A percentile compares a stretch with the other conserved stretches of the same genome.
Evolutionary conservation across 1,284 basidiomycete genomes (phyloP).

Genomic region (Heterobasidion parviporum): DNA sequence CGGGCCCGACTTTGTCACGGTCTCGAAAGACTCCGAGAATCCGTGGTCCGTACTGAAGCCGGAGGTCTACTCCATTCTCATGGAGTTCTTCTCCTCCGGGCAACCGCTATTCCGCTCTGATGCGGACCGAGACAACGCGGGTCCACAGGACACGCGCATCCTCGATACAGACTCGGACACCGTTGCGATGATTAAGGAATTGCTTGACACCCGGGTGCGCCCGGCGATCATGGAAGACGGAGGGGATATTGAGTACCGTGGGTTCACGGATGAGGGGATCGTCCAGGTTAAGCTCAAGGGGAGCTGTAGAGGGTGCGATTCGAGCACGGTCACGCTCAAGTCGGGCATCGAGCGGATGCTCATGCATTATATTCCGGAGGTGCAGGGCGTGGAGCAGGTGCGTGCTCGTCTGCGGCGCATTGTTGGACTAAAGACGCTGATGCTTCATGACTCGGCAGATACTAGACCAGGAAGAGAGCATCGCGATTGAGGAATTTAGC

Average conservation of each 20-base stretch:
- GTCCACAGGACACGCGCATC: conserved; percentile 92
- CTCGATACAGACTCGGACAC: conserved; percentile 96
- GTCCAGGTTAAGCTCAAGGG: conserved; percentile 87
- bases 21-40: conserved; percentile 85
- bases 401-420: conserved; percentile 14
- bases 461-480: conserved; percentile 83
- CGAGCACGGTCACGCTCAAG: conserved; percentile 92
- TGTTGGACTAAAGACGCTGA: neutral
- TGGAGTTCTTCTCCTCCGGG: conserved; percentile 95
- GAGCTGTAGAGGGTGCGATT: conserved; percentile 91
- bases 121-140: conserved; percentile 70
- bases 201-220: conserved; percentile 90
- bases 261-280: conserved; percentile 56
- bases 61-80: conserved; percentile 96
- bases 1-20: conserved; percentile 97
- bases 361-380: conserved; percentile 98
- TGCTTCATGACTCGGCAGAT: conserved; percentile 39
- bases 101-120: conserved; percentile 78
- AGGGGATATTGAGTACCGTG: conserved; percentile 82
- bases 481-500: conserved; percentile 85
- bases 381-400: conserved; percentile 94
- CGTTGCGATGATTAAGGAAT: conserved; percentile 98
- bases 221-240: conserved; percentile 97
- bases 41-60: conserved; percentile 91
- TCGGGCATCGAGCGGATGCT: conserved; percentile 96